These are phyloP conservation scores for Cutaneotrichosporon arboriforme DNA, from an alignment of 1,284 basidiomycete species.

Conservation along the genomic window DNA sequence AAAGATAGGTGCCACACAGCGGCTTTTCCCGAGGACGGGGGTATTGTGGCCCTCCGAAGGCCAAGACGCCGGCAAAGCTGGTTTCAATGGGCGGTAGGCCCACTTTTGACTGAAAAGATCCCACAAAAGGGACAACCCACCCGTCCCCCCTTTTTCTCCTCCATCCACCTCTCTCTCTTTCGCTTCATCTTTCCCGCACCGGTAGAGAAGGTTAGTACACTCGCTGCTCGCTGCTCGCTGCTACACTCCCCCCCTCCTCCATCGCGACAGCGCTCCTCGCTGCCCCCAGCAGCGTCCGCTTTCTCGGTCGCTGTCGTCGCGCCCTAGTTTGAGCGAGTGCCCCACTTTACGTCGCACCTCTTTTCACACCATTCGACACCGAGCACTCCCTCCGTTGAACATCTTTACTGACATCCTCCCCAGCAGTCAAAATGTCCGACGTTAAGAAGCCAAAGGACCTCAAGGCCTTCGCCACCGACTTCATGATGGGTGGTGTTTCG, in stretches of 20 bases:
- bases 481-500: conserved; percentile 50
- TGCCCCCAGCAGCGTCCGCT: not conserved
- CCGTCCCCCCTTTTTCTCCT: conserved; percentile 8
- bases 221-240: not conserved
- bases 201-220: conserved; percentile 15
- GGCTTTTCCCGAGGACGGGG: too few relatives aligned
- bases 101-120: too few relatives aligned
- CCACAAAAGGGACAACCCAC: too few relatives aligned
- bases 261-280: not conserved
- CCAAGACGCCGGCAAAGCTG: too few relatives aligned
- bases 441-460: conserved; percentile 48
- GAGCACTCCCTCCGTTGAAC: not conserved
- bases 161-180: conserved; percentile 20
- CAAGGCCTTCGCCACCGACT: conserved; percentile 48
- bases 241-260: conserved; percentile 3
- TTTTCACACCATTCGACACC: not conserved
- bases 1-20: too few relatives aligned
- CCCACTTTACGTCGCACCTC: not conserved
- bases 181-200: conserved; percentile 2
- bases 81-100: too few relatives aligned
- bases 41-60: too few relatives aligned
- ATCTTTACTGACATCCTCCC: not conserved
- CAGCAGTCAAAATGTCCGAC: conserved; percentile 33
- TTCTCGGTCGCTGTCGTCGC: not conserved
- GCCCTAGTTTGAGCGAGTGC: not conserved